phyloP scores from a whole-genome alignment of 2,329 filamentous ascomycete species.

The Hypoxylon sp. region DNA sequence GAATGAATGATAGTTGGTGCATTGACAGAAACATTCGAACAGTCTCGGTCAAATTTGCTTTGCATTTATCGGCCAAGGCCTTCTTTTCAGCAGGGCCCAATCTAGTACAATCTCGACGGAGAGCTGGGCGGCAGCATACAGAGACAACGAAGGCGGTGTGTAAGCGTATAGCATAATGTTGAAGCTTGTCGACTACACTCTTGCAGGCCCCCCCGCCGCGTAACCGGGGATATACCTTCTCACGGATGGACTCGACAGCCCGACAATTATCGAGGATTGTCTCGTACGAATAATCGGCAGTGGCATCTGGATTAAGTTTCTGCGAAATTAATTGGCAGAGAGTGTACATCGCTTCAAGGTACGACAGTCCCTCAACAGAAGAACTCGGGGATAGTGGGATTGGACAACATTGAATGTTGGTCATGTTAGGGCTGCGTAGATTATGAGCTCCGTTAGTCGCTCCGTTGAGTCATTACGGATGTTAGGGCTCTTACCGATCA shows the following conservation, averaged over 20 bases:
- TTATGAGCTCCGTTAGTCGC: conserved; percentile 30
- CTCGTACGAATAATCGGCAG: conserved; percentile 64
- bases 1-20: conserved; percentile 77
- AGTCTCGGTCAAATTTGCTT: conserved; percentile 74
- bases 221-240: conserved; percentile 66
- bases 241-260: conserved; percentile 67
- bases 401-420: conserved; percentile 70
- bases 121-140: conserved; percentile 74
- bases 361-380: conserved; percentile 66
- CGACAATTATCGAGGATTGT: conserved; percentile 72
- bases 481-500: conserved; percentile 64
- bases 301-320: conserved; percentile 69
- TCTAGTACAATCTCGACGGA: conserved; percentile 67
- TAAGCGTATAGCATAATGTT: conserved; percentile 75
- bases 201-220: conserved; percentile 74
- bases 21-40: conserved; percentile 79
- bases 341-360: conserved; percentile 76
- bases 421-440: conserved; percentile 70
- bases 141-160: conserved; percentile 77
- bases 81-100: conserved; percentile 68
- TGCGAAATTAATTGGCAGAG: conserved; percentile 73
- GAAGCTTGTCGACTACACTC: conserved; percentile 73
- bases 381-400: conserved; percentile 64
- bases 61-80: conserved; percentile 71
- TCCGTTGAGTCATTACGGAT: background rate